Conservation (phyloP, 1,139 yeast species). For the Petasospora rhodanensis region DNA sequence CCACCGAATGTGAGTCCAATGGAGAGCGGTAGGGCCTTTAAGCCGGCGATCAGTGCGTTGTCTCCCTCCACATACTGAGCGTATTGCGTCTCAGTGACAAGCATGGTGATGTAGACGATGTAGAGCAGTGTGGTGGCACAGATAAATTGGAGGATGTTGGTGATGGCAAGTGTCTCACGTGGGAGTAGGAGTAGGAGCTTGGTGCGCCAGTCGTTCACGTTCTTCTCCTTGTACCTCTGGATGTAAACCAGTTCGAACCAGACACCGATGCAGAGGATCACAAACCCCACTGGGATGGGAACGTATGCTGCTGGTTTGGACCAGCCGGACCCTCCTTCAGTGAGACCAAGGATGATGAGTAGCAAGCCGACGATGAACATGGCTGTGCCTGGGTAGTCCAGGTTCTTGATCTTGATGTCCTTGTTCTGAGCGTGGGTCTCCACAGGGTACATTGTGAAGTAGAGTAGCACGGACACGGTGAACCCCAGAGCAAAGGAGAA, state of each 20-base stretch:
- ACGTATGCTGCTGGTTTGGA: constrained; percentile 28
- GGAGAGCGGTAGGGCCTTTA: constrained; percentile 25
- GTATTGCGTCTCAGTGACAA: constrained; percentile 17
- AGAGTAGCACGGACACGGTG: constrained; percentile 12
- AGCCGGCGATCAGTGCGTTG: constrained; percentile 26
- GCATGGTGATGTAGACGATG: constrained; percentile 12
- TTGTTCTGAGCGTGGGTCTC: too few relatives aligned
- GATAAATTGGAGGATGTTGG: constrained; percentile 18
- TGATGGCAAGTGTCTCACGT: constrained; percentile 16
- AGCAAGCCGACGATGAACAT: constrained; percentile 28
- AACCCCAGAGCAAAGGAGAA: constrained; percentile 26
- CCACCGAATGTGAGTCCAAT: constrained; percentile 11
- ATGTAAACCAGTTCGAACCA: constrained; percentile 17
- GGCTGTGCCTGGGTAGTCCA: constrained; percentile 29
- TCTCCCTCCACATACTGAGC: constrained; percentile 17
- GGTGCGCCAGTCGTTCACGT: constrained; percentile 3
- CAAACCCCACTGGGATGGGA: constrained; percentile 20
- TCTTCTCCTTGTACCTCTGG: constrained; percentile 5
- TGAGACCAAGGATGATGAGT: constrained; percentile 31
- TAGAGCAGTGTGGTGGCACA: constrained; percentile 11
- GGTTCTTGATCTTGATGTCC: constrained; percentile 16
- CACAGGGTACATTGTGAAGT: constrained; percentile 6
- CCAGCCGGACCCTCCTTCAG: constrained; percentile 35
- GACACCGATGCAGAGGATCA: constrained; percentile 9
- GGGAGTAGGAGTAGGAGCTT: constrained; percentile 17